Evolutionary conservation across 164 flowering plant species (phyloP).

Genomic region (Magnolia officinalis): DNA sequence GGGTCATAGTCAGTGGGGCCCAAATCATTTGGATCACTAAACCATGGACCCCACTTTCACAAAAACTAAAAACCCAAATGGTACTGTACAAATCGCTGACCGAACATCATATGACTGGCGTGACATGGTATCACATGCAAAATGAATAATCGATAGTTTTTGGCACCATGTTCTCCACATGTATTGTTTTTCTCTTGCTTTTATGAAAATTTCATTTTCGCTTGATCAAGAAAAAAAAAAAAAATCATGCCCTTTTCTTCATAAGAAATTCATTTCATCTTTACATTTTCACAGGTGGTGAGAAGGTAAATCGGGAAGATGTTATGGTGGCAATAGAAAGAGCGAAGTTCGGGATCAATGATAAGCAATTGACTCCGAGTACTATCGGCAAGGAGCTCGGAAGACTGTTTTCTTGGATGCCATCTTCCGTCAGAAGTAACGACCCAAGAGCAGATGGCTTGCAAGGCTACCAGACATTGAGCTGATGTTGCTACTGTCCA

Average conservation of each 20-base stretch:
- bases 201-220: background rate
- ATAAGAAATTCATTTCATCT: background rate
- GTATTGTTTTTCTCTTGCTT: too few species aligned
- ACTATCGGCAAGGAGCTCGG: conserved; percentile 61
- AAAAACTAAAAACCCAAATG: too few species aligned
- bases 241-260: background rate
- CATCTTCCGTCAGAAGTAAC: conserved; percentile 50
- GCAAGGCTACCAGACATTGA: conserved; percentile 79
- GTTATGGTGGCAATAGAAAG: conserved; percentile 92
- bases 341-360: conserved; percentile 86
- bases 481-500: conserved; percentile 31
- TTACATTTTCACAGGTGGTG: conserved; percentile 48
- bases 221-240: background rate
- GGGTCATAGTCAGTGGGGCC: too few species aligned
- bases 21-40: too few species aligned
- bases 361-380: conserved; percentile 32
- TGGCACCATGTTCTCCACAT: background rate
- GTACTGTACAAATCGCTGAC: too few species aligned
- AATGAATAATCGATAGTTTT: too few species aligned
- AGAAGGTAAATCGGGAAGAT: conserved; percentile 76
- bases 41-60: too few species aligned
- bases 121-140: too few species aligned
- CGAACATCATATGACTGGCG: too few species aligned
- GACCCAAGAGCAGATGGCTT: conserved; percentile 40
- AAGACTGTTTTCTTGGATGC: conserved; percentile 87